A percentile compares a stretch with the other conserved stretches of the same genome.
Evolutionary conservation across 1,139 yeast genomes (phyloP).

Genomic region (Maudiozyma humilis): DNA sequence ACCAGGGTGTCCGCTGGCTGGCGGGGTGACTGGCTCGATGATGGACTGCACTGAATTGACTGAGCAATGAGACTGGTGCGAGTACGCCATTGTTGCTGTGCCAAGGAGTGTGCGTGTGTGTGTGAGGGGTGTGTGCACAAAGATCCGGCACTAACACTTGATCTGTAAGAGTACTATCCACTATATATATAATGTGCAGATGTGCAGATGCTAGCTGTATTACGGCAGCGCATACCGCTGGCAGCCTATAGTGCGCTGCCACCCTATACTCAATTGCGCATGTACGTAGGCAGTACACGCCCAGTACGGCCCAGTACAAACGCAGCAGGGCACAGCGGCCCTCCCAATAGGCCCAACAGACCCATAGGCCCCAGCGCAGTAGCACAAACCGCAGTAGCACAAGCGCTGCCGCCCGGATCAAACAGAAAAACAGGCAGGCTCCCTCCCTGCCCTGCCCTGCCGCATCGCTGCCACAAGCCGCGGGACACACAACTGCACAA

Average conservation of each 20-base stretch:
- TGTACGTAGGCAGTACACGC: too few species aligned
- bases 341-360: too few species aligned
- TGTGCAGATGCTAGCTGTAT: too few species aligned
- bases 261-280: too few species aligned
- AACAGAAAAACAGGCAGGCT: neutral
- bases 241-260: too few species aligned
- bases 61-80: conserved; percentile 33
- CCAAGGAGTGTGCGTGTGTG: neutral
- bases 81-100: conserved; percentile 6
- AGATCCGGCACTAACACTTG: neutral
- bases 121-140: neutral
- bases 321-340: too few species aligned
- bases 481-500: neutral
- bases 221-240: too few species aligned
- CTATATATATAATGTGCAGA: too few species aligned
- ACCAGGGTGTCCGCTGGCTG: conserved; percentile 29
- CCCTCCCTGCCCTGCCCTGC: too few species aligned
- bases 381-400: too few species aligned
- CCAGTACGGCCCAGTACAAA: too few species aligned
- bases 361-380: too few species aligned
- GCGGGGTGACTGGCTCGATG: conserved; percentile 36
- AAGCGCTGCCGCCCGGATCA: neutral
- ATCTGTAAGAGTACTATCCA: neutral
- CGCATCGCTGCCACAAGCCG: neutral
- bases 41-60: conserved; percentile 32